phyloP scores from a whole-genome alignment of 768 basidiomycete genomes.

The Xerocomellus chrysenteron region DNA sequence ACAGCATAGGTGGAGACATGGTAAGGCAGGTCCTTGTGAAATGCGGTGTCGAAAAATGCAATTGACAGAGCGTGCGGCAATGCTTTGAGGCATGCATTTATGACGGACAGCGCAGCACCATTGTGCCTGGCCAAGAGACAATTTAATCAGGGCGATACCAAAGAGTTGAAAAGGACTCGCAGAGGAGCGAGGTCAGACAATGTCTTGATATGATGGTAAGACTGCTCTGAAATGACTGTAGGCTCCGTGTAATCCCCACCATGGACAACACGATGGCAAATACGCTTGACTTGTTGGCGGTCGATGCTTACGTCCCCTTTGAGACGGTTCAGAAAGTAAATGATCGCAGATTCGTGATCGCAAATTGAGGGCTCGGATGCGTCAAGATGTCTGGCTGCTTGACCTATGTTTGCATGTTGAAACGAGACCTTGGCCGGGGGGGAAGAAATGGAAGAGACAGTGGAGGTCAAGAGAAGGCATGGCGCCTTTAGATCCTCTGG shows the following conservation, averaged over 20 bases:
- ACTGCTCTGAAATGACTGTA: slow-evolving; percentile 62
- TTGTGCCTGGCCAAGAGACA: slow-evolving; percentile 47
- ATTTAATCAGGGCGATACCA: not conserved
- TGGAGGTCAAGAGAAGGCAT: slow-evolving; percentile 49
- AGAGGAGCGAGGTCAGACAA: slow-evolving; percentile 82
- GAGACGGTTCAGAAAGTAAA: slow-evolving; percentile 54
- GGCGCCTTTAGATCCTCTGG: slow-evolving; percentile 32
- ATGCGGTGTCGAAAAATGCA: slow-evolving; percentile 87
- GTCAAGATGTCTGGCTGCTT: slow-evolving; percentile 18
- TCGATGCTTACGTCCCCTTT: slow-evolving; percentile 43
- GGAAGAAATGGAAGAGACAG: slow-evolving; percentile 56
- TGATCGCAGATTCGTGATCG: slow-evolving; percentile 64
- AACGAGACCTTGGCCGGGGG: slow-evolving; percentile 55
- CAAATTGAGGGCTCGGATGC: slow-evolving; percentile 36
- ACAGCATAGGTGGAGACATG: slow-evolving; percentile 83
- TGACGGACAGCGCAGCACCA: slow-evolving; percentile 58
- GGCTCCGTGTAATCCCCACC: slow-evolving; percentile 79
- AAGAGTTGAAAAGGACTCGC: slow-evolving; percentile 39
- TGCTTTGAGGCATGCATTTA: slow-evolving; percentile 55
- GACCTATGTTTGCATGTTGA: slow-evolving; percentile 13
- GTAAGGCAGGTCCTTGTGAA: slow-evolving; percentile 72
- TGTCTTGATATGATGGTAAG: slow-evolving; percentile 69
- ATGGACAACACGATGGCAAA: slow-evolving; percentile 85
- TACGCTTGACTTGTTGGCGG: slow-evolving; percentile 42
- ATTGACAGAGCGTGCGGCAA: slow-evolving; percentile 72